Evolutionary conservation across 495 filamentous ascomycete genomes (phyloP).

Genomic region (Penicillium alfredii): DNA sequence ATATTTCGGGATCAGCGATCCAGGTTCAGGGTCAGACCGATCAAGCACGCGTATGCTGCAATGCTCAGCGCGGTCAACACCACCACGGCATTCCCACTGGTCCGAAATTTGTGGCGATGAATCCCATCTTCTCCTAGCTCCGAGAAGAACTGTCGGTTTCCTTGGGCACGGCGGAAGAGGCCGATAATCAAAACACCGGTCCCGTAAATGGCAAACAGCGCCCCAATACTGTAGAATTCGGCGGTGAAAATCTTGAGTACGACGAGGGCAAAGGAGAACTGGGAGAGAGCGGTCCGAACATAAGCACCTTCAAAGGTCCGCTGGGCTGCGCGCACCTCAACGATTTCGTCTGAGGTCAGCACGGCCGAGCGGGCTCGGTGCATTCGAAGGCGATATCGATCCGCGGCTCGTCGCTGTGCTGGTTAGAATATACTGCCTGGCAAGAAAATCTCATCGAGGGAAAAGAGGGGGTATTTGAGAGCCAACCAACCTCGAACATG

Average conservation of each 20-base stretch:
- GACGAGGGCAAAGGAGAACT: constrained; percentile 91
- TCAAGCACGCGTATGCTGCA: constrained; percentile 71
- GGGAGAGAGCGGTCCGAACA: constrained; percentile 84
- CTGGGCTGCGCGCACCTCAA: constrained; percentile 91
- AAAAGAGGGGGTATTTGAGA: too few species aligned
- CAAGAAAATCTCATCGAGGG: constrained; percentile 8
- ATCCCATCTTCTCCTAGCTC: constrained; percentile 63
- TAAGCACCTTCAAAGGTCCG: constrained; percentile 97
- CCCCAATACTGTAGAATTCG: constrained; percentile 91
- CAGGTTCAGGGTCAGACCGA: constrained; percentile 66
- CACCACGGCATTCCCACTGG: constrained; percentile 74
- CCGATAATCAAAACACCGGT: constrained; percentile 75
- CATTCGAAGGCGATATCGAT: constrained; percentile 56
- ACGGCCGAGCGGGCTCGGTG: constrained; percentile 82
- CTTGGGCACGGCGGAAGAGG: constrained; percentile 76
- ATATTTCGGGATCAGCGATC: constrained; percentile 17
- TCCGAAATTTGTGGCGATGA: constrained; percentile 74
- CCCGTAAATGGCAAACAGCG: constrained; percentile 87
- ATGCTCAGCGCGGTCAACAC: constrained; percentile 76
- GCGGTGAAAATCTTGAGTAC: constrained; percentile 94
- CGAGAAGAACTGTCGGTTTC: constrained; percentile 89
- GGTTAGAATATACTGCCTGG: constrained; percentile 2
- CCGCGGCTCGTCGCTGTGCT: constrained; percentile 39
- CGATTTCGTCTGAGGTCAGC: constrained; percentile 74
- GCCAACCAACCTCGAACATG: constrained; percentile 42